Conservation (phyloP, 768 basidiomycete species). For the Suillus subalutaceus region DNA sequence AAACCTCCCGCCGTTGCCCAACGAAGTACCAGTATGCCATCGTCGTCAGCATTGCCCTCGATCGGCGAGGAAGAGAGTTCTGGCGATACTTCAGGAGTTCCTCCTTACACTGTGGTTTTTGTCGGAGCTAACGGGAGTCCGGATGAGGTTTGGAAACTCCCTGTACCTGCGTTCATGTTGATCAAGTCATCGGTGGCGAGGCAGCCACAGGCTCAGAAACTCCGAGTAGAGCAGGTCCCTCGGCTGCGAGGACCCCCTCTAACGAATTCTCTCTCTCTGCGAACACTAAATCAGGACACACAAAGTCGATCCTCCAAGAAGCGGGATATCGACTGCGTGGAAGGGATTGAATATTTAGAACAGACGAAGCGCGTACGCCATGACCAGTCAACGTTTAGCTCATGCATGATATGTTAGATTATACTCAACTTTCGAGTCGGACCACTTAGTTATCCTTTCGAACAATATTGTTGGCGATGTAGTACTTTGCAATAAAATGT, state of each 20-base stretch:
- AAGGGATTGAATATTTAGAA: background rate
- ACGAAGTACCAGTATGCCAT: background rate
- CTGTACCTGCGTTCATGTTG: background rate
- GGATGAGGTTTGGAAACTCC: conserved; percentile 7
- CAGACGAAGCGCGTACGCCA: conserved; percentile 2
- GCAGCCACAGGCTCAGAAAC: conserved; percentile 6
- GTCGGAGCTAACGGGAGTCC: conserved; percentile 7
- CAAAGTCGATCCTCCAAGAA: conserved; percentile 1
- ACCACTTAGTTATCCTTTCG: background rate
- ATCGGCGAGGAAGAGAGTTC: background rate
- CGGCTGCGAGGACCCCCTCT: conserved; percentile 5
- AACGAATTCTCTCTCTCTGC: background rate
- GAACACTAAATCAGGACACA: too few species aligned
- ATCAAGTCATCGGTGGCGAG: conserved; percentile 8
- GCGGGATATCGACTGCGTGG: conserved; percentile 2
- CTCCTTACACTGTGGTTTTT: conserved; percentile 4
- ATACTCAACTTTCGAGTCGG: background rate
- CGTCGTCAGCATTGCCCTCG: background rate
- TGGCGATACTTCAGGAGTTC: background rate
- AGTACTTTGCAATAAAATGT: background rate
- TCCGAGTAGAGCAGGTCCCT: conserved; percentile 2
- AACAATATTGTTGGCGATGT: background rate
- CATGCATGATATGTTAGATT: conserved; percentile 8
- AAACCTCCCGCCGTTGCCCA: background rate
- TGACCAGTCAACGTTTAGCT: background rate